Evolutionary conservation across 306 rosid genomes (phyloP).

Genomic region (Rosa persica): DNA sequence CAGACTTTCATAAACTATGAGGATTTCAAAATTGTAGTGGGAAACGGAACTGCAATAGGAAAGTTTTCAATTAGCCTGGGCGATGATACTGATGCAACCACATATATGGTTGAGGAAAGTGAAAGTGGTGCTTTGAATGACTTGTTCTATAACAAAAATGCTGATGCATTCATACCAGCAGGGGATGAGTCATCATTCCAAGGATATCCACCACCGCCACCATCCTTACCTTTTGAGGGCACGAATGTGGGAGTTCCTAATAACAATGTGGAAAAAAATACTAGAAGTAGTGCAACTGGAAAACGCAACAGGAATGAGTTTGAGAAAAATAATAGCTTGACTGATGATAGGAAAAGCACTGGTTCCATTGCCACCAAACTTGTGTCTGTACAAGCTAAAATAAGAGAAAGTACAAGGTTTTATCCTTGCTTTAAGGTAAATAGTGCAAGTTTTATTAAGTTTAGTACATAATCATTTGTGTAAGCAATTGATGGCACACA

Average conservation of each 20-base stretch:
- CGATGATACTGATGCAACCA: too few relatives aligned
- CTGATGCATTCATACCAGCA: background rate
- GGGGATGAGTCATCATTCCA: background rate
- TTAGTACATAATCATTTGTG: too few relatives aligned
- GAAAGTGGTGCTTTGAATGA: background rate
- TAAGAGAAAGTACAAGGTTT: too few relatives aligned
- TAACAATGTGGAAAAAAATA: too few relatives aligned
- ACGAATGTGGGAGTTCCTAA: background rate
- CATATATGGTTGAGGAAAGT: background rate
- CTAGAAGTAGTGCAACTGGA: background rate
- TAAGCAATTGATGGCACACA: too few relatives aligned
- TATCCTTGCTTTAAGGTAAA: too few relatives aligned
- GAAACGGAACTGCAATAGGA: too few relatives aligned
- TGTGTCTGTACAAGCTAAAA: too few relatives aligned
- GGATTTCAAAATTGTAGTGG: too few relatives aligned
- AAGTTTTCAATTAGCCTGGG: too few relatives aligned
- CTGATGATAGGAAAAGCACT: background rate
- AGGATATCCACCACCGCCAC: background rate
- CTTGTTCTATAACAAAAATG: background rate
- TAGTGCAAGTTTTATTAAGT: too few relatives aligned
- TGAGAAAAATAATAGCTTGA: background rate
- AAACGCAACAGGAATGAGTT: background rate
- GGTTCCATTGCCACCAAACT: background rate
- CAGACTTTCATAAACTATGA: too few relatives aligned
- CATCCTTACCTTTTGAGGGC: background rate